Conservation (phyloP, 2,329 filamentous ascomycete species). For the Diplodia scrobiculata region DNA sequence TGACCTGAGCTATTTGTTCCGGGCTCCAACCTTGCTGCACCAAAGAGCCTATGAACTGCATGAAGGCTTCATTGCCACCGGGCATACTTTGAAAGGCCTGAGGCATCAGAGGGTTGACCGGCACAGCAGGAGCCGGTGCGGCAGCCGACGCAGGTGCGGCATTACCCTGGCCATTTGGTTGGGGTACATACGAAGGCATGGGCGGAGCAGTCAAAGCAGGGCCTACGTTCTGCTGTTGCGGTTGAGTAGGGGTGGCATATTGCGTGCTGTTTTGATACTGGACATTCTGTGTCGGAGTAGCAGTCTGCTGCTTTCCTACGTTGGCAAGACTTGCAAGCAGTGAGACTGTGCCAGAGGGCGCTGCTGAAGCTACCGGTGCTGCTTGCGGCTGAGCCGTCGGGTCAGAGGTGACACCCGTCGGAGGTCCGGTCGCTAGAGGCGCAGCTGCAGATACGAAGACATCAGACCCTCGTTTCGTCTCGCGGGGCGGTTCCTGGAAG, state of each 20-base stretch:
- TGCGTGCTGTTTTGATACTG: constrained; percentile 17
- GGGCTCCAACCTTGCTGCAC: constrained; percentile 26
- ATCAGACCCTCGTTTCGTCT: constrained; percentile 30
- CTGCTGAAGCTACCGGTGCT: constrained; percentile 33
- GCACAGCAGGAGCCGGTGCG: constrained; percentile 26
- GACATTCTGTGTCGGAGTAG: constrained; percentile 13
- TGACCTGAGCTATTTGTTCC: constrained; percentile 28
- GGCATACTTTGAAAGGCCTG: constrained; percentile 42
- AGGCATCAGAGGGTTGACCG: constrained; percentile 32
- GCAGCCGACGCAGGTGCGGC: constrained; percentile 33
- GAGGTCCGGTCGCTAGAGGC: constrained; percentile 4
- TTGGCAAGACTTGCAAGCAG: constrained; percentile 42
- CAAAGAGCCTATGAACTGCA: constrained; percentile 29
- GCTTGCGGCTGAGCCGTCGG: constrained; percentile 34
- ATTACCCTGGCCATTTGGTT: constrained; percentile 26
- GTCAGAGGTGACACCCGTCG: constrained; percentile 30
- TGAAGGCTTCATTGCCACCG: constrained; percentile 26
- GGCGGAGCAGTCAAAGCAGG: constrained; percentile 26
- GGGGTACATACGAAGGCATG: constrained; percentile 28
- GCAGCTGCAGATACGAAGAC: constrained; percentile 29
- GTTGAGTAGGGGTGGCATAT: constrained; percentile 19
- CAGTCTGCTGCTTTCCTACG: constrained; percentile 37
- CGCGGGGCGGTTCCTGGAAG: neutral
- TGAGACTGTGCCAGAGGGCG: constrained; percentile 37
- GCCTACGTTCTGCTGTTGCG: constrained; percentile 30